Percentiles rank a stretch among this genome's conserved stretches.
Evolutionary conservation across 83 land plant species (phyloP).

Genomic region (Diphasiastrum complanatum): DNA sequence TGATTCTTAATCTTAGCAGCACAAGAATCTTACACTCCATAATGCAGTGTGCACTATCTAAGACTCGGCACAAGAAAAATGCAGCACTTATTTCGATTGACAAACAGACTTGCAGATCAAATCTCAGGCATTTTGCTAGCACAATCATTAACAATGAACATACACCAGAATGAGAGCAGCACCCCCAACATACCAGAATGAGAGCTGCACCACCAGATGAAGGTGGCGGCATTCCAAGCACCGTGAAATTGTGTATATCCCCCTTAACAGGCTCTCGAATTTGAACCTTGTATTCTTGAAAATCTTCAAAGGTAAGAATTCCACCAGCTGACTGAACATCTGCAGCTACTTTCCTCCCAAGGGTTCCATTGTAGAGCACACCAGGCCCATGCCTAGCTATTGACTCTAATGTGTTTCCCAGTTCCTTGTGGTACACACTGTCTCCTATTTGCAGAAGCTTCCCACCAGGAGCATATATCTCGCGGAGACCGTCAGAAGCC

Average conservation of each 20-base stretch:
- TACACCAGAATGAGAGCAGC: background rate
- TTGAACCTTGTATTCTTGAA: slow-evolving; percentile 51
- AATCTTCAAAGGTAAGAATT: slow-evolving; percentile 64
- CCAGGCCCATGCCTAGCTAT: slow-evolving; percentile 61
- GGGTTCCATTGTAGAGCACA: slow-evolving; percentile 64
- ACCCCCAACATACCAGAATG: slow-evolving; percentile 41
- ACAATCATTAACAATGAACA: background rate
- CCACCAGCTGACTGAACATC: slow-evolving; percentile 78
- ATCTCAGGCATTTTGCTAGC: background rate
- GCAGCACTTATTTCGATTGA: too few relatives aligned
- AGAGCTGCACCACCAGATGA: slow-evolving; percentile 82
- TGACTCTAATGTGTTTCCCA: slow-evolving; percentile 49
- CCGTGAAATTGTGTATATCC: slow-evolving; percentile 59
- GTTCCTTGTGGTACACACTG: slow-evolving; percentile 45
- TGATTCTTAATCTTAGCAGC: too few relatives aligned
- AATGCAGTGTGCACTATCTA: too few relatives aligned
- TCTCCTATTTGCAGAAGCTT: slow-evolving; percentile 54
- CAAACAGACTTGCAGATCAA: too few relatives aligned
- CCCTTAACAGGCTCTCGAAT: slow-evolving; percentile 50
- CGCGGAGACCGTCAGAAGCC: slow-evolving; percentile 50
- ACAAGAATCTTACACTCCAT: too few relatives aligned
- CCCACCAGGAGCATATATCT: slow-evolving; percentile 58
- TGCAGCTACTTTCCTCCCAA: slow-evolving; percentile 58
- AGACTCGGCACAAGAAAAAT: too few relatives aligned
- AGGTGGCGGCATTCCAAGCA: slow-evolving; percentile 89